Percentiles rank a stretch among this genome's conserved stretches.
Evolutionary conservation across 495 filamentous ascomycete genomes (phyloP).

Genomic region (Glarea lozoyensis): DNA sequence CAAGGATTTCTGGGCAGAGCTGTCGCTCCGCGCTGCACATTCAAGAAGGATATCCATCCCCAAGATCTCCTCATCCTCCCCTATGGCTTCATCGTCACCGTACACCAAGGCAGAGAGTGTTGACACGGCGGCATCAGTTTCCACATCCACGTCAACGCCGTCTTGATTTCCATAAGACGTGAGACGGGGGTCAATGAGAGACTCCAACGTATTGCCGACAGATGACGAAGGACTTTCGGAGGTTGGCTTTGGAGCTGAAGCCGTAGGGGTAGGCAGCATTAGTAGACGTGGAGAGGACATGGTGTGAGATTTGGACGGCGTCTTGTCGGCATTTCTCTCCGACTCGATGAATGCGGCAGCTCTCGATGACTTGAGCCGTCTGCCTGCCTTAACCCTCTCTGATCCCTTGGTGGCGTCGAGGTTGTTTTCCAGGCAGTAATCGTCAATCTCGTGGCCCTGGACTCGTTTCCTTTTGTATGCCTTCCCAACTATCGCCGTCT

Average conservation of each 20-base stretch:
- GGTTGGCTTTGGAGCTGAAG: neutral
- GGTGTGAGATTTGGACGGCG: neutral
- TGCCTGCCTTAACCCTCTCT: neutral
- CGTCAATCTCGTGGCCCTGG: neutral
- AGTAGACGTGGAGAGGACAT: neutral
- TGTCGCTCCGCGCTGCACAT: neutral
- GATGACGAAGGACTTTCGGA: neutral
- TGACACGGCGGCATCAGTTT: neutral
- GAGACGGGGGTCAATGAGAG: constrained; percentile 1
- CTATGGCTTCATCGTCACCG: neutral
- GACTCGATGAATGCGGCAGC: neutral
- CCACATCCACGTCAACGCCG: neutral
- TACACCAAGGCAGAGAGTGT: neutral
- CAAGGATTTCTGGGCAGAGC: neutral
- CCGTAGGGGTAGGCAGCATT: neutral
- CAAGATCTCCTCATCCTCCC: neutral
- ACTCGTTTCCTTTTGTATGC: constrained; percentile 1
- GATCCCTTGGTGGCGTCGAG: neutral
- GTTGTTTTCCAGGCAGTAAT: constrained; percentile 1
- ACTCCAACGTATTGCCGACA: neutral
- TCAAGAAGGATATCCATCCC: neutral
- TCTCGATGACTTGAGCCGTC: neutral
- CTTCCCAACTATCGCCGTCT: neutral
- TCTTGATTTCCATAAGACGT: neutral
- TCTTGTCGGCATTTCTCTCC: neutral